These are phyloP conservation scores for Syzygium aromaticum DNA, from an alignment of 345 rosid species.

Conservation along the genomic window DNA sequence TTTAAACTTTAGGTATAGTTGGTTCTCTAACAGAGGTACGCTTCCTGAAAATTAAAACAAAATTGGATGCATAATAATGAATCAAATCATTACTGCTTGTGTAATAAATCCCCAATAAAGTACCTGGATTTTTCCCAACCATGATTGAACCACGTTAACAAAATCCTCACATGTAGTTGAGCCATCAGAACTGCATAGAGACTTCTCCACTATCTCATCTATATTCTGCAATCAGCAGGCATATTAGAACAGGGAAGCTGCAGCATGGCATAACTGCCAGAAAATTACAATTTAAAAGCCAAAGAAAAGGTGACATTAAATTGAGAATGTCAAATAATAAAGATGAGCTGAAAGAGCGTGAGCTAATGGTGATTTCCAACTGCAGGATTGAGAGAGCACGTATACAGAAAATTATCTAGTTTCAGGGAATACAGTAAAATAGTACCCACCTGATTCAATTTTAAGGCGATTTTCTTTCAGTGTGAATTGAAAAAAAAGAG, in stretches of 20 bases:
- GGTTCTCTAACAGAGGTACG: not conserved
- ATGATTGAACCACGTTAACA: slow-evolving; percentile 62
- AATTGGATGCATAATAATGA: not conserved
- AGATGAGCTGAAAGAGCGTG: not conserved
- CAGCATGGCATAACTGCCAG: not conserved
- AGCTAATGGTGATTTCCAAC: not conserved
- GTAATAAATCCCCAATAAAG: not conserved
- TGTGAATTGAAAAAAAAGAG: not conserved
- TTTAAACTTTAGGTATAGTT: not conserved
- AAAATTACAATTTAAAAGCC: not conserved
- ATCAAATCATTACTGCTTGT: not conserved
- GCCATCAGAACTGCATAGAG: slow-evolving; percentile 54
- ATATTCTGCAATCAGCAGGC: slow-evolving; percentile 43
- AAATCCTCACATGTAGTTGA: slow-evolving; percentile 73
- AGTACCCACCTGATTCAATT: not conserved
- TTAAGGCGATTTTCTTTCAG: not conserved
- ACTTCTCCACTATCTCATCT: slow-evolving; percentile 75
- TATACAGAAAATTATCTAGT: not conserved
- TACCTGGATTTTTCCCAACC: slow-evolving; percentile 82
- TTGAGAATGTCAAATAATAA: not conserved
- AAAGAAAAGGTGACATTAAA: not conserved
- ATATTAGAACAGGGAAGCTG: slow-evolving; percentile 6
- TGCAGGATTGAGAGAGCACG: not conserved
- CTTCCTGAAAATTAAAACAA: not conserved
- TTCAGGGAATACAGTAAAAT: not conserved